phyloP scores from a whole-genome alignment of 345 rosid genomes.

The Salix exigua region DNA sequence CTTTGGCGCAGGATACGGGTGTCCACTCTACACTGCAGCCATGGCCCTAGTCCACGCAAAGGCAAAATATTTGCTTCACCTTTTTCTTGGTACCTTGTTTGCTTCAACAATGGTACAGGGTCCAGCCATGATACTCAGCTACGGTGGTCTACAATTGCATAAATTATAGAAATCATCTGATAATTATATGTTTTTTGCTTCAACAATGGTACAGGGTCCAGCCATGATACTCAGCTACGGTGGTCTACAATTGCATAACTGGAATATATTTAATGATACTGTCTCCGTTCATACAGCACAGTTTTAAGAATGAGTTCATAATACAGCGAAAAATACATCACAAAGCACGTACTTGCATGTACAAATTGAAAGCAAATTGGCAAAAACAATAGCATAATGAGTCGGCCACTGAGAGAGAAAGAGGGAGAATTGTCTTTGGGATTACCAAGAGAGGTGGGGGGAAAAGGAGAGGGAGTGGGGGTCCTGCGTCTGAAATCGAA shows the following conservation, averaged over 20 bases:
- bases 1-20: slow-evolving; percentile 55
- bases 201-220: too few species aligned
- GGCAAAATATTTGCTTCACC: slow-evolving; percentile 14
- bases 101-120: slow-evolving; percentile 10
- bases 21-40: slow-evolving; percentile 18
- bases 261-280: too few species aligned
- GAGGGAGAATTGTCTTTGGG: slow-evolving; percentile 1
- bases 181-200: too few species aligned
- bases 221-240: too few species aligned
- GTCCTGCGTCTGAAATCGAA: slow-evolving; percentile 31
- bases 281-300: too few species aligned
- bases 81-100: slow-evolving; percentile 17
- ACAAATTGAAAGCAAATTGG: too few species aligned
- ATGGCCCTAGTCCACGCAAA: slow-evolving; percentile 26
- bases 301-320: too few species aligned
- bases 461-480: not conserved
- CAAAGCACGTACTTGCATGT: too few species aligned
- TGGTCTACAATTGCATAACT: too few species aligned
- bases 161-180: too few species aligned
- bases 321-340: too few species aligned
- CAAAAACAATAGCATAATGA: not conserved
- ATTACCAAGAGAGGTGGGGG: slow-evolving; percentile 2
- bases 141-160: not conserved
- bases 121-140: not conserved
- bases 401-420: not conserved